Evolutionary conservation across 306 rosid species (phyloP).

Genomic region (Sophora flavescens): DNA sequence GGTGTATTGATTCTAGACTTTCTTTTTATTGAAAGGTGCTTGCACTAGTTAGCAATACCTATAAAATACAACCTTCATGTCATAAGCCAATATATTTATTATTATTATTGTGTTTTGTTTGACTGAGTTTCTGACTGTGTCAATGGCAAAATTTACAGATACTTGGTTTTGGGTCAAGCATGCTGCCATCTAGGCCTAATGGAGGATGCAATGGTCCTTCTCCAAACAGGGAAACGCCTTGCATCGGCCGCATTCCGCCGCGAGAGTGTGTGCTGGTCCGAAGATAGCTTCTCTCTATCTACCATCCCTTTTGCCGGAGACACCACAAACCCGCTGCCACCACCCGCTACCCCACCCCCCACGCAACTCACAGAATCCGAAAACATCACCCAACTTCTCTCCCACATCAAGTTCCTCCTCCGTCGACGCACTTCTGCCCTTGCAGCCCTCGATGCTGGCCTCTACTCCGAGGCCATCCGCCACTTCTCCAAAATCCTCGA

Average conservation of each 20-base stretch:
- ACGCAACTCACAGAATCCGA: constrained; percentile 61
- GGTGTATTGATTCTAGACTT: no score
- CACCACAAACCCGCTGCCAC: constrained; percentile 41
- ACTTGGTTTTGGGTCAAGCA: constrained; percentile 88
- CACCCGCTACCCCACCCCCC: constrained; percentile 62
- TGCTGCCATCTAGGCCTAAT: constrained; percentile 90
- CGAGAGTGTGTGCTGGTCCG: constrained; percentile 86
- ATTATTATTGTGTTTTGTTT: not conserved
- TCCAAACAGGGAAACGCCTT: constrained; percentile 90
- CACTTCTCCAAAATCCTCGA: constrained; percentile 88
- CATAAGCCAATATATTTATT: not conserved
- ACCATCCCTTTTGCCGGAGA: constrained; percentile 51
- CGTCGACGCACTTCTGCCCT: constrained; percentile 88
- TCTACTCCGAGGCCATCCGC: constrained; percentile 89
- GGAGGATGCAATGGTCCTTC: constrained; percentile 98
- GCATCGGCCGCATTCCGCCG: constrained; percentile 94
- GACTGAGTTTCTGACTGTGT: not conserved
- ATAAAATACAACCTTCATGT: not conserved
- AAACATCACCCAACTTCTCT: constrained; percentile 66
- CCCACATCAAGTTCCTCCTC: constrained; percentile 82
- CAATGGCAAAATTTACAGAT: constrained; percentile 53
- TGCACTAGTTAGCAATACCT: no score
- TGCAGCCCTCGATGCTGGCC: constrained; percentile 87
- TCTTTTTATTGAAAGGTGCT: no score
- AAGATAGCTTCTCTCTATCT: constrained; percentile 77